A percentile compares a stretch with the other conserved stretches of the same genome.
Evolutionary conservation across 768 basidiomycete species (phyloP).

Genomic region (Trametes gibbosa): DNA sequence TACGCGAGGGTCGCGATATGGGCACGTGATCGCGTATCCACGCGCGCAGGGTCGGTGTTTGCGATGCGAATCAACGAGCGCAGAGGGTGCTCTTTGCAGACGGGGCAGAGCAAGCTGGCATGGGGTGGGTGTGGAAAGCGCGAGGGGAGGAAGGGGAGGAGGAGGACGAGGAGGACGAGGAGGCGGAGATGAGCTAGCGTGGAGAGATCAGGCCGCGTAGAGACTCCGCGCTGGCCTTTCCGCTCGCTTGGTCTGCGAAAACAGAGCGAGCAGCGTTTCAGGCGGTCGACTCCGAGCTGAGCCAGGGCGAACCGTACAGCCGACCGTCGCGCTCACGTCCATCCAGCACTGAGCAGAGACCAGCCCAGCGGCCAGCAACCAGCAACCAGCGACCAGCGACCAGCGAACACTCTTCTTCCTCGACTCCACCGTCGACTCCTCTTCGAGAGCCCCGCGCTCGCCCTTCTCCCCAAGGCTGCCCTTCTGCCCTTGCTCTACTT

Average conservation of each 20-base stretch:
- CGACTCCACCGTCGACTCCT: background rate
- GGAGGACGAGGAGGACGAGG: background rate
- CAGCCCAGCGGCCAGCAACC: no score
- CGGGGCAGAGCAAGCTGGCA: no score
- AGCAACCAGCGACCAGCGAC: no score
- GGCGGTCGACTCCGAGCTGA: conserved; percentile 4
- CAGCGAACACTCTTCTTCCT: background rate
- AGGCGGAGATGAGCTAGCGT: conserved; percentile 6
- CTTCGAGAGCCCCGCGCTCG: conserved; percentile 1
- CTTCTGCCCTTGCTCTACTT: conserved; percentile 15
- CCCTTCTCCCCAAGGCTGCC: conserved; percentile 16
- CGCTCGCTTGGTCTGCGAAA: conserved; percentile 12
- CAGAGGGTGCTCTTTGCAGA: no score
- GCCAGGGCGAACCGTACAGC: background rate
- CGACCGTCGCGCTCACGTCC: background rate
- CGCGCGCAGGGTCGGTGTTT: no score
- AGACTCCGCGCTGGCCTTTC: background rate
- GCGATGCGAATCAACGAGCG: no score
- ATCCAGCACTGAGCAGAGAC: no score
- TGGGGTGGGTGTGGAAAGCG: background rate
- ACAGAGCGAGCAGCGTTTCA: conserved; percentile 9
- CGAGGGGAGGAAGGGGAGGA: background rate
- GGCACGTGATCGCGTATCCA: conserved; percentile 19
- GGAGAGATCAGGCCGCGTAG: conserved; percentile 21
- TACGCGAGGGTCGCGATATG: conserved; percentile 7